A percentile compares a stretch with the other conserved stretches of the same genome.
Evolutionary conservation across 73 alveolate genomes (phyloP).

Genomic region (Paramecium sonneborni): DNA sequence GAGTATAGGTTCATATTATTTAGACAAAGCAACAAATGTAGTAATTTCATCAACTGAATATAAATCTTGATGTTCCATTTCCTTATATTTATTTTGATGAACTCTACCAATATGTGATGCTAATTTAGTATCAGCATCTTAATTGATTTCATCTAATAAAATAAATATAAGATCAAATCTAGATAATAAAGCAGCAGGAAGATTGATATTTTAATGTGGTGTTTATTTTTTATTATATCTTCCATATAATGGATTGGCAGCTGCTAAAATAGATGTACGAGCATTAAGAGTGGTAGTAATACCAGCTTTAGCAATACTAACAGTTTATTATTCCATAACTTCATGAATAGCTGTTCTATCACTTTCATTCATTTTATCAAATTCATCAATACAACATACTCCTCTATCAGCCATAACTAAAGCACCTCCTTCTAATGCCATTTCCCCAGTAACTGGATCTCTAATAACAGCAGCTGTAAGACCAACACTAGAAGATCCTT

Average conservation of each 20-base stretch:
- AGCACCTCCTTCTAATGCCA: conserved; percentile 98
- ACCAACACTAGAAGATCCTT: conserved; percentile 99
- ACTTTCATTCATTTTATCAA: conserved; percentile 97
- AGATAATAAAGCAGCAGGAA: conserved; percentile 98
- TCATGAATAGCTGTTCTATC: conserved; percentile 96
- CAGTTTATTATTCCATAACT: conserved; percentile 99
- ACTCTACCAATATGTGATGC: conserved; percentile 81
- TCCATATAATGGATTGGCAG: conserved; percentile 99
- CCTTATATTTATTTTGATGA: conserved; percentile 62
- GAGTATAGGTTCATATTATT: conserved; percentile 77
- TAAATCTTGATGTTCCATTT: conserved; percentile 42
- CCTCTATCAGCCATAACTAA: conserved; percentile 98
- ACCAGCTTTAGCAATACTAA: conserved; percentile 98
- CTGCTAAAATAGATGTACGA: conserved; percentile 98
- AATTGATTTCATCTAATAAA: conserved; percentile 88
- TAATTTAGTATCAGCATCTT: conserved; percentile 79
- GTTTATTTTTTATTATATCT: conserved; percentile 82
- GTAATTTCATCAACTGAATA: conserved; percentile 84
- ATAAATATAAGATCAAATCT: conserved; percentile 94
- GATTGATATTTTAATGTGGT: conserved; percentile 96
- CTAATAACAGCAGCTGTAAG: conserved; percentile 97
- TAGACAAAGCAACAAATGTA: conserved; percentile 88
- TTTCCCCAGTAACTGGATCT: conserved; percentile 88
- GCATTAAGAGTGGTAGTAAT: conserved; percentile 96
- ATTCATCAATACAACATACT: conserved; percentile 98